Evolutionary conservation across 2,329 filamentous ascomycete species (phyloP), one percentile per base, ranked within the genome.

Genomic region (Ophiostoma australiae): DNA sequence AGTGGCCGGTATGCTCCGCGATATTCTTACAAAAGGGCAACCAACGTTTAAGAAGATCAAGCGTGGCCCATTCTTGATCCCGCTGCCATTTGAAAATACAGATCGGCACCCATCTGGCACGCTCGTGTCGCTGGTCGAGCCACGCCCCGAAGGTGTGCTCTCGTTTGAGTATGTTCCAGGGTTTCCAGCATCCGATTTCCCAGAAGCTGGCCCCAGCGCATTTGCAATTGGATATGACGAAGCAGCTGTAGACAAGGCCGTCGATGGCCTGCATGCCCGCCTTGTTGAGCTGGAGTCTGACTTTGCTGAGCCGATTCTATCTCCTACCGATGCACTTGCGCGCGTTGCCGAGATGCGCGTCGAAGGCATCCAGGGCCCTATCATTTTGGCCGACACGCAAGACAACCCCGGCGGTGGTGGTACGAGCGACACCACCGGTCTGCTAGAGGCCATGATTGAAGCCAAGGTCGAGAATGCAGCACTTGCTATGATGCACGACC

Each of bases 341-440:
- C 58, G 58, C 6, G 58, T 63, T 63, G 27, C 58, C 15, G 58
- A 31, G 15, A 27, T 63, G 58, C 58, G 27, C 20, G 27, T 20
- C n/a, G 58, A 63, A 11, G 27, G 58, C 11, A 33, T 63, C 15
- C 3, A 6, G 11, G 27, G 58, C 27, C 23, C 27, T 1, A 63
- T 63, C 13, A 63, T 63, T 13, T 7, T 63, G 58, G 58, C 58
- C 58, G 58, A 63, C 27, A 63, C 58, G 20, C 58, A 63, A 27
- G 58, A 63, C 27, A 63, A 63, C 58, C 58, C 58, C 13, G 58
- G 58, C 15, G 58, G 58, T 33, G 58, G 58, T 8, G 52, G 52
- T 13, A 58, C 52, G 3, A 58, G 52, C 17, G 52, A 58, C 23
- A 58, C 52, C 10, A 58, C 52, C 1, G 52, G 52, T 58, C 52